Evolutionary conservation across 2,329 filamentous ascomycete genomes (phyloP), one percentile per base, ranked within the genome.

Genomic region (Coleophoma cylindrospora): DNA sequence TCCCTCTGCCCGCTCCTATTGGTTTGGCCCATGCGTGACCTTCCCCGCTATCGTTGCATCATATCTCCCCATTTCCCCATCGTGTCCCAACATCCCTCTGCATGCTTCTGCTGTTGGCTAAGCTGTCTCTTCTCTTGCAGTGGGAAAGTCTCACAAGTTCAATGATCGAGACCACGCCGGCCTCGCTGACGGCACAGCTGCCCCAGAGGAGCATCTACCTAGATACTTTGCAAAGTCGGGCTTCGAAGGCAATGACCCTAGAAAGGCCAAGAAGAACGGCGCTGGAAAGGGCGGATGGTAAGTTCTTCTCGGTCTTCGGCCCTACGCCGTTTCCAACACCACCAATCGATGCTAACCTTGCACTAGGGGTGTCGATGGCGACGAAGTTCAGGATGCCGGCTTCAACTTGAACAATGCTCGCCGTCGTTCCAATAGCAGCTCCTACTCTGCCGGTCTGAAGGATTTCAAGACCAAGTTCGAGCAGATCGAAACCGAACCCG

Each of bases 401-500:
- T 95, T 94, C 75, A 91, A 84, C 65, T 84, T 95, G 65, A 80
- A 78, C 75, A 94, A 96, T 62, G 76, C 87, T 50, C 90, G 92
- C 56, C 94, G 92, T 68, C 91, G 89, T 69, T 95, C 89, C 72
- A 97, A 97, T 76, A 92, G 87, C 68, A 91, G 86, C 73, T 84
- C 79, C 63, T 79, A 86, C 61, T 84, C 82, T 49, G 79, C 83
- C 64, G 77, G 83, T 61, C 74, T 89, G 60, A 79, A 81, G 53
- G 83, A 91, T 67, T 89, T 96, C 75, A 95, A 94, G 80, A 95
- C 91, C 71, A 99, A 99, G 75, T 97, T 96, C 68, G 94, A 99
- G 71, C 77, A 88, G 60, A 79, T 90, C 66, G 94, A 97, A 62
- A 77, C 82, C 15, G 92, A 97, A 64, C 91, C 91, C 38, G 88